Percentiles rank a stretch among this genome's conserved stretches.
These are phyloP conservation scores for Boletellus ananiceps DNA, from an alignment of 768 basidiomycete genomes.

Conservation along the genomic window DNA sequence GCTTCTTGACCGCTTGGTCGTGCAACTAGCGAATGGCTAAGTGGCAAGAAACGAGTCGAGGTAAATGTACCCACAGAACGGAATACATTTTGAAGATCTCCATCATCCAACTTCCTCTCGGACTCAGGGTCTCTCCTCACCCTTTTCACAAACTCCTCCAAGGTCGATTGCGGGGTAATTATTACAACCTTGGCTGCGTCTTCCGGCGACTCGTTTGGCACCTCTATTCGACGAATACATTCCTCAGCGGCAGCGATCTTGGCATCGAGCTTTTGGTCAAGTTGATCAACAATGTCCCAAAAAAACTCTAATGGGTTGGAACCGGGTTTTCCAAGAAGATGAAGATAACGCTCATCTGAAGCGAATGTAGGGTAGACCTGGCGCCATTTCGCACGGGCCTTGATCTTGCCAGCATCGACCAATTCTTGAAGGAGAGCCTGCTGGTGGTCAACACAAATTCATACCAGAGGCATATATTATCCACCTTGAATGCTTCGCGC, in stretches of 20 bases:
- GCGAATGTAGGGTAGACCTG: slow-evolving; percentile 74
- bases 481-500: slow-evolving; percentile 84
- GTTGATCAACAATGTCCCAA: slow-evolving; percentile 86
- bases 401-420: slow-evolving; percentile 61
- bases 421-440: slow-evolving; percentile 72
- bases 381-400: slow-evolving; percentile 88
- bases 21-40: slow-evolving; percentile 51
- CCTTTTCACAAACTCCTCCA: slow-evolving; percentile 57
- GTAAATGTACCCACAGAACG: slow-evolving; percentile 47
- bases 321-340: slow-evolving; percentile 88
- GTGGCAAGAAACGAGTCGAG: background rate
- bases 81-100: slow-evolving; percentile 57
- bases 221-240: slow-evolving; percentile 45
- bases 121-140: slow-evolving; percentile 56
- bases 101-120: slow-evolving; percentile 41
- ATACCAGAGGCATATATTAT: background rate
- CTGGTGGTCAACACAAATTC: background rate
- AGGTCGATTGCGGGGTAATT: slow-evolving; percentile 54
- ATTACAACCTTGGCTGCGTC: slow-evolving; percentile 33
- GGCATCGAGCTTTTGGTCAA: slow-evolving; percentile 81
- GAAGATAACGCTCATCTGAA: slow-evolving; percentile 77
- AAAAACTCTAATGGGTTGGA: slow-evolving; percentile 95
- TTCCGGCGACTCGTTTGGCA: slow-evolving; percentile 27
- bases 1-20: slow-evolving; percentile 63
- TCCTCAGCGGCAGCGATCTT: slow-evolving; percentile 68